Evolutionary conservation across 805 yeast genomes (phyloP), one percentile per base, ranked within the genome.

Genomic region (Candida succiphila): DNA sequence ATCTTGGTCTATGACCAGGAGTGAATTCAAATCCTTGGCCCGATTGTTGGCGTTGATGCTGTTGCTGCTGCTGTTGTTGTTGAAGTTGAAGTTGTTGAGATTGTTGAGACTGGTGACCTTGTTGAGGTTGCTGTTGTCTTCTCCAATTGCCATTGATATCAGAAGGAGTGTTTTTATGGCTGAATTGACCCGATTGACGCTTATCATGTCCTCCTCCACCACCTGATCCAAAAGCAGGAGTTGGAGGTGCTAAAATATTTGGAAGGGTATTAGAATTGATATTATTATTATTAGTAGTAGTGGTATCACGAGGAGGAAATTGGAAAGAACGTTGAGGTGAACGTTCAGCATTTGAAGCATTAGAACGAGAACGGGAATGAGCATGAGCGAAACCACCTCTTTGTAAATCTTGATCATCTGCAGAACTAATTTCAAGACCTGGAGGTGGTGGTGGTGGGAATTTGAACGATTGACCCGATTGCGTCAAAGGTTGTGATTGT

Each of bases 1-100:
- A 73, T 44, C 89, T 72, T 14, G 77, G 65, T 46, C 83, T 73
- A 51, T 85, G 95, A 13, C 94, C 87, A 2, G 94, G 94, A 2
- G 73, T 74, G 58, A 76, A 85, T 34, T 31, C 22, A n/a, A 40
- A 33, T 19, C 37, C 29, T 14, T 34, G 34, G 22, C 26, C 17
- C n/a, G 27, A n/a, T 7, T 27, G 23, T 4, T 17, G 17, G n/a
- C 16, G 27, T 17, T 25, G 28, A 16, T 29, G 32, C n/a, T n/a
- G n/a, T n/a, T n/a, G n/a, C 23, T 18, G 30, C 16, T 56, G 67
- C 37, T 71, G 73, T 47, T 72, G 80, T 20, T 51, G 40, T 23
- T 49, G 55, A 31, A 44, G 46, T n/a, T 35, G 40, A 22, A 40
- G 42, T 27, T 46, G 49, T 31, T 45, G 56, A 10, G 35, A 44